These are phyloP conservation scores for Staphylotrichum longicolle DNA, from an alignment of 495 filamentous ascomycete species.

Conservation along the genomic window DNA sequence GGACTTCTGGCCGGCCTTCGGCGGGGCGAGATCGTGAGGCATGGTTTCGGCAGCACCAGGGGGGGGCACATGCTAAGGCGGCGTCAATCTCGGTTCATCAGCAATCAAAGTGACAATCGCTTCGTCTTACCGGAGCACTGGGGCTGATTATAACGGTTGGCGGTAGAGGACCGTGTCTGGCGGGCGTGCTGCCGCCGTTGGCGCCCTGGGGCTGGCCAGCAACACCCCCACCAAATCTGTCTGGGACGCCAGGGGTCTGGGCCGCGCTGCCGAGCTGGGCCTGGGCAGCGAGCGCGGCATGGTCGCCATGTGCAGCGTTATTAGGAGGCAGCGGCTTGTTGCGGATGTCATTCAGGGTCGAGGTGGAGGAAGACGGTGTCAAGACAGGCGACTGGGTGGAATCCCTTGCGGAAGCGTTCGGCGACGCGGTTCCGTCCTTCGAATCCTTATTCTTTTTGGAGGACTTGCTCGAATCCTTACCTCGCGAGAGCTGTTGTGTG, in stretches of 20 bases:
- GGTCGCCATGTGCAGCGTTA: conserved; percentile 58
- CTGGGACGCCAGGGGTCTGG: conserved; percentile 36
- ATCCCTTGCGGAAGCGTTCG: conserved; percentile 61
- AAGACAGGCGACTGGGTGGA: conserved; percentile 56
- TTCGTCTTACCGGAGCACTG: conserved; percentile 77
- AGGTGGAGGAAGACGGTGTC: conserved; percentile 82
- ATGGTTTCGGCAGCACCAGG: conserved; percentile 95
- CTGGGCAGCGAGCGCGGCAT: conserved; percentile 46
- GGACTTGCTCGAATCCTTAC: conserved; percentile 86
- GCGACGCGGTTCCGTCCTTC: conserved; percentile 73
- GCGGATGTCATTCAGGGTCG: conserved; percentile 78
- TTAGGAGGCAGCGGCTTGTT: conserved; percentile 73
- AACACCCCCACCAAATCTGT: conserved; percentile 45
- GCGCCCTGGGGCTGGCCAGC: conserved; percentile 41
- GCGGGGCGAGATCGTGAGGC: conserved; percentile 95
- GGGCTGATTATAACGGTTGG: conserved; percentile 96
- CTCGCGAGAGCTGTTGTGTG: conserved; percentile 74
- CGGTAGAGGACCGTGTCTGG: conserved; percentile 66
- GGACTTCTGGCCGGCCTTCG: conserved; percentile 81
- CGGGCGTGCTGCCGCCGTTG: conserved; percentile 67
- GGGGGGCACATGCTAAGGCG: conserved; percentile 79
- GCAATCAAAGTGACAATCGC: neutral
- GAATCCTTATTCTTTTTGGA: conserved; percentile 91
- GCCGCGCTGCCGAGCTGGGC: conserved; percentile 25
- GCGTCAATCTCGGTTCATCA: conserved; percentile 22